Percentiles rank a stretch among this genome's conserved stretches.
These are phyloP conservation scores for Limonium bicolor DNA, from an alignment of 148 eudicot species.

Conservation along the genomic window DNA sequence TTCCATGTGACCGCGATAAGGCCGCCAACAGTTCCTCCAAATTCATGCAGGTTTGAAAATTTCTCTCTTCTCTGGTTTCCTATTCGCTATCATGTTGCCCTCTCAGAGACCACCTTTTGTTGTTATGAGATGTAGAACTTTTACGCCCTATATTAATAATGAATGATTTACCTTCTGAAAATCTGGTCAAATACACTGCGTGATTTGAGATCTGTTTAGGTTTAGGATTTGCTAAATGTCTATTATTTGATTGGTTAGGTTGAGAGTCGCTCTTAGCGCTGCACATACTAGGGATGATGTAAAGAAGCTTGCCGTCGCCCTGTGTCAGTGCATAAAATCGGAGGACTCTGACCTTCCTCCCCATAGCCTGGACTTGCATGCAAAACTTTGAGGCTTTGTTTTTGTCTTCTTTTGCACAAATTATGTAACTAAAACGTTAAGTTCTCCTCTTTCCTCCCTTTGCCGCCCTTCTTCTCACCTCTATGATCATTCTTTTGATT, in stretches of 20 bases:
- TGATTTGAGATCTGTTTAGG: neutral
- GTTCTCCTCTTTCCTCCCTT: no score
- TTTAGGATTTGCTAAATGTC: neutral
- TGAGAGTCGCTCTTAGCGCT: constrained; percentile 70
- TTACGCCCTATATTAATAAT: neutral
- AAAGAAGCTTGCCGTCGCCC: constrained; percentile 47
- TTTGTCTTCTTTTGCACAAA: neutral
- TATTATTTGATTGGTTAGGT: constrained; percentile 18
- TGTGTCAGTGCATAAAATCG: constrained; percentile 48
- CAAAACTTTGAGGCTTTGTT: constrained; percentile 38
- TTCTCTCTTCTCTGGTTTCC: neutral
- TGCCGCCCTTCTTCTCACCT: no score
- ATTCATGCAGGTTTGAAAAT: constrained; percentile 79
- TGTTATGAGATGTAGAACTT: neutral
- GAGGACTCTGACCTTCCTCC: constrained; percentile 20
- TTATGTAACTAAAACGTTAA: no score
- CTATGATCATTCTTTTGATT: no score
- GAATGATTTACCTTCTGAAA: no score
- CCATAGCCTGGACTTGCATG: constrained; percentile 13
- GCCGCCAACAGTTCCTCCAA: constrained; percentile 95
- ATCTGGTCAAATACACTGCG: neutral
- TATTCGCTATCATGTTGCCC: neutral
- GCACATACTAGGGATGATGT: constrained; percentile 69
- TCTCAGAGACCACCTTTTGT: no score
- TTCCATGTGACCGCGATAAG: constrained; percentile 92